phyloP scores from a whole-genome alignment of 1,284 basidiomycete species.

The Rhodofomes roseus region DNA sequence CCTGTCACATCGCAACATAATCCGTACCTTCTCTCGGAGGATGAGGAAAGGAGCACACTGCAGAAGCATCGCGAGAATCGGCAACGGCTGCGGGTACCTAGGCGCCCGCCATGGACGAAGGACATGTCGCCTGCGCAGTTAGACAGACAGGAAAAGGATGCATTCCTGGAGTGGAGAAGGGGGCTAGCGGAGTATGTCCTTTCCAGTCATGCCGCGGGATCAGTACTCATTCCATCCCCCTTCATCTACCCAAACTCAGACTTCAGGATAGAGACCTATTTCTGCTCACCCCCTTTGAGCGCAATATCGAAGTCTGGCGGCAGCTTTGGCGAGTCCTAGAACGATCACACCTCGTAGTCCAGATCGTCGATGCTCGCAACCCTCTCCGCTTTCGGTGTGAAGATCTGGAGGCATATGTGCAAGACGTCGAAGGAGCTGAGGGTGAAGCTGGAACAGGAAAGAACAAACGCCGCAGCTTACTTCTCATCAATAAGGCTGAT shows the following conservation, averaged over 20 bases:
- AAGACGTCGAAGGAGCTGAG: slow-evolving; percentile 73
- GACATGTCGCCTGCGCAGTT: slow-evolving; percentile 73
- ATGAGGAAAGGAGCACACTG: slow-evolving; percentile 78
- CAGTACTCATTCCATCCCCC: slow-evolving; percentile 2
- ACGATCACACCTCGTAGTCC: slow-evolving; percentile 89
- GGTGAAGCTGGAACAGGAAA: slow-evolving; percentile 76
- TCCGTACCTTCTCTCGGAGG: slow-evolving; percentile 82
- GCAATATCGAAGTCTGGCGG: slow-evolving; percentile 95
- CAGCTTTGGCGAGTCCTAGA: slow-evolving; percentile 95
- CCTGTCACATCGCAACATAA: slow-evolving; percentile 64
- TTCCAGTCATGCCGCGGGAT: slow-evolving; percentile 8
- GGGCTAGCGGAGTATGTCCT: slow-evolving; percentile 78
- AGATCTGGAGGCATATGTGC: slow-evolving; percentile 87
- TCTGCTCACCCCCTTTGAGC: slow-evolving; percentile 91
- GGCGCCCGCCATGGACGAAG: slow-evolving; percentile 84
- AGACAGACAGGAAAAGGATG: slow-evolving; percentile 83
- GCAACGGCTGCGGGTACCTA: slow-evolving; percentile 75
- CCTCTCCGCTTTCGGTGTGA: slow-evolving; percentile 89
- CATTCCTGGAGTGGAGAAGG: slow-evolving; percentile 89
- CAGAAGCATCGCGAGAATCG: slow-evolving; percentile 74
- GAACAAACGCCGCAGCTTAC: slow-evolving; percentile 70
- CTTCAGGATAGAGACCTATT: slow-evolving; percentile 79
- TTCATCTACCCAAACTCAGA: slow-evolving; percentile 37
- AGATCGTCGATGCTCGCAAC: slow-evolving; percentile 95
- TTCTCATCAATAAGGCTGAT: slow-evolving; percentile 97